Evolutionary conservation across 192 early-diverging fungal genomes (phyloP), one percentile per base, ranked within the genome.

Genomic region (Jimgerdemannia flammicorona): DNA sequence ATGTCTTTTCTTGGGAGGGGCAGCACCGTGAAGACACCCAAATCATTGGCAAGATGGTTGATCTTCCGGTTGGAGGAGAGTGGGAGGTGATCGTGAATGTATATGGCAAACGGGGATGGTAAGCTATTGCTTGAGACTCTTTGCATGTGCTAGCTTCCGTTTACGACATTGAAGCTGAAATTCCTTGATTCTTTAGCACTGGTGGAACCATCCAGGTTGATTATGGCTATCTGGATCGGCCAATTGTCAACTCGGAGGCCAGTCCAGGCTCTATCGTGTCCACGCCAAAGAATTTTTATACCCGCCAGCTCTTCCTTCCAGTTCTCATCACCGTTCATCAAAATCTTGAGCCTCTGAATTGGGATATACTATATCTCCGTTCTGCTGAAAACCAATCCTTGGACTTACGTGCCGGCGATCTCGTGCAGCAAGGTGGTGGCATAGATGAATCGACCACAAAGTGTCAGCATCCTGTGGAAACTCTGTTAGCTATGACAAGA

Each of bases 81-180:
- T 75, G 66, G 17, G 82, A 81, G 14, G 74, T 95, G 42, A 84
- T 77, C 49, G 85, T 94, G 17, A 90, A 90, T 44, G 84, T 93
- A 3, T 93, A 87, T 84, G 94, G 94, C 20, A 95, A 95, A 74
- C 80, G 82, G 41, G 82, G 83, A 72, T 92, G 91, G 90, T 91
- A 29, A 29, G 29, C 29, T 29, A 29, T 29, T 29, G 29, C 29
- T 29, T 29, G 29, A 29, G 29, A 29, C 29, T 29, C 29, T 29
- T 29, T 29, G 29, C 29, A 84, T 54, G 79, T 73, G 20, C 40
- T 66, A 66, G 64, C n/a, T 40, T 44, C 67, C 69, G 40, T 14
- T 39, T 40, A 63, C 77, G 66, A 29, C 29, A 29, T 29, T 40
- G 2, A 9, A 40, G 64, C 19, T 44, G 70, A 14, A 70, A 42